phyloP scores from a whole-genome alignment of 208 protist species.

The Crithidia brevicula region DNA sequence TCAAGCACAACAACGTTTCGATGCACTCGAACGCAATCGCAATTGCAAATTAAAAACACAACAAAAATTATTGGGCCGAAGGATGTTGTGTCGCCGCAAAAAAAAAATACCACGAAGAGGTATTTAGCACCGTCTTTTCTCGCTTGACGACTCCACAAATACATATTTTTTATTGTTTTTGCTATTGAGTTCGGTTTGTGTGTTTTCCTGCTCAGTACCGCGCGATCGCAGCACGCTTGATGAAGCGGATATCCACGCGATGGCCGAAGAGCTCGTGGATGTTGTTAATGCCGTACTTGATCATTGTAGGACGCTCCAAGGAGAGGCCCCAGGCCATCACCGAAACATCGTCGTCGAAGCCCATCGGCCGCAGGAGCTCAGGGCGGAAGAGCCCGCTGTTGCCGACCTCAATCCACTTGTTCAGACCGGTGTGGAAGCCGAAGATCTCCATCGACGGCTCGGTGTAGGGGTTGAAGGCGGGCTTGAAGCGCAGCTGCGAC shows the following conservation, averaged over 20 bases:
- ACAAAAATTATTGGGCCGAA: too few species aligned
- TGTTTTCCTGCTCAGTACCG: slow-evolving; percentile 60
- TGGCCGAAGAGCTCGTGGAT: slow-evolving; percentile 99
- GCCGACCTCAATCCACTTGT: slow-evolving; percentile 98
- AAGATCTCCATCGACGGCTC: slow-evolving; percentile 99
- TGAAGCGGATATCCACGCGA: slow-evolving; percentile 87
- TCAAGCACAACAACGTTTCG: too few species aligned
- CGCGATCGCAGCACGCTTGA: slow-evolving; percentile 85
- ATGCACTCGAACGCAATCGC: too few species aligned
- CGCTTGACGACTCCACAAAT: too few species aligned
- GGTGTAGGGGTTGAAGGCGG: slow-evolving; percentile 99
- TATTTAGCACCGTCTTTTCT: too few species aligned
- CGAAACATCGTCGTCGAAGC: slow-evolving; percentile 96
- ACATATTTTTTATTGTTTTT: too few species aligned
- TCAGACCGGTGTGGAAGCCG: slow-evolving; percentile 95
- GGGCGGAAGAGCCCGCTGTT: slow-evolving; percentile 99
- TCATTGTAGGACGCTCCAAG: slow-evolving; percentile 99
- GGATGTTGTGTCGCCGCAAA: too few species aligned
- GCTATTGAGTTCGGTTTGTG: too few species aligned
- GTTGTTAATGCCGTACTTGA: slow-evolving; percentile 98
- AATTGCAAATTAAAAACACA: too few species aligned
- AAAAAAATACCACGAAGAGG: too few species aligned
- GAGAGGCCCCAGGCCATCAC: slow-evolving; percentile 99
- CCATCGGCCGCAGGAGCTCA: slow-evolving; percentile 99
- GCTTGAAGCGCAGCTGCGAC: slow-evolving; percentile 98